A percentile compares a stretch with the other conserved stretches of the same genome.
phyloP scores from a whole-genome alignment of 345 rosid genomes.

The Physaria fendleri region DNA sequence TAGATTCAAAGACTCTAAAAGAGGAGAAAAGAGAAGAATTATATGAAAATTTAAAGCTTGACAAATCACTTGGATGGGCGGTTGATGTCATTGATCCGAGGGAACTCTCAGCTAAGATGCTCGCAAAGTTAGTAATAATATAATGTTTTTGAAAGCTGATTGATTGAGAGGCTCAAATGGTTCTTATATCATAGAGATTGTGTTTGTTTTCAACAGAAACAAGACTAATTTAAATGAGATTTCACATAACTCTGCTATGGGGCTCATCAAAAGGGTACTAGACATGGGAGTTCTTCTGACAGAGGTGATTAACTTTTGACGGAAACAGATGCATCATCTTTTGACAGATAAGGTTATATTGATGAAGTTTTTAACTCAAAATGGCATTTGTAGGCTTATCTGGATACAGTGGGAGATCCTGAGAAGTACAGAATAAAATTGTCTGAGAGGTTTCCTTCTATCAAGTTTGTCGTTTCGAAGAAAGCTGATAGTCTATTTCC shows the following conservation, averaged over 20 bases:
- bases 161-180: background rate
- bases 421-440: conserved; percentile 78
- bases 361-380: background rate
- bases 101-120: conserved; percentile 93
- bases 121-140: conserved; percentile 48
- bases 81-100: conserved; percentile 93
- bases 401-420: conserved; percentile 90
- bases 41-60: conserved; percentile 62
- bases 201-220: conserved; percentile 38
- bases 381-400: conserved; percentile 50
- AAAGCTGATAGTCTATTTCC: conserved; percentile 97
- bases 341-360: background rate
- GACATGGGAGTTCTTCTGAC: conserved; percentile 76
- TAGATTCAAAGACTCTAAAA: conserved; percentile 93
- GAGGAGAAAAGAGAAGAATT: conserved; percentile 90
- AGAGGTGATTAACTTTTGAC: conserved; percentile 44
- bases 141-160: background rate
- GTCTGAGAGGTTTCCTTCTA: conserved; percentile 68
- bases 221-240: conserved; percentile 85
- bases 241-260: conserved; percentile 90
- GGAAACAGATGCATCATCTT: background rate
- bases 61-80: conserved; percentile 84
- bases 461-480: conserved; percentile 87
- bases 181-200: background rate
- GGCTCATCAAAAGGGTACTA: conserved; percentile 60